Conservation (phyloP, 2,329 filamentous ascomycete genomes). For the Talaromyces marneffei region DNA sequence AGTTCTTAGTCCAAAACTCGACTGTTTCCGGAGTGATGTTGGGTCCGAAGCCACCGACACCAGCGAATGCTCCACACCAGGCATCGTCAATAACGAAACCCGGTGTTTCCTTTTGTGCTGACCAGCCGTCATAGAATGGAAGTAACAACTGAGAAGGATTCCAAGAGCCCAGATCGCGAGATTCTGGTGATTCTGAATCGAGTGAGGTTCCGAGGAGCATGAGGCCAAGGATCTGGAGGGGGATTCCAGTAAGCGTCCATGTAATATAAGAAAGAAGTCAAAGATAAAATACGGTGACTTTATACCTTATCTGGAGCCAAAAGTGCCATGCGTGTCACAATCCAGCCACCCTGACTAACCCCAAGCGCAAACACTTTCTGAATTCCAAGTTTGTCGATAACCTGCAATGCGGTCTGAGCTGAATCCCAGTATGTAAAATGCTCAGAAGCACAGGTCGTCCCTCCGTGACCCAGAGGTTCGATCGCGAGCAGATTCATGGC, state of each 20-base stretch:
- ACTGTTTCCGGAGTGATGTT: slow-evolving; percentile 27
- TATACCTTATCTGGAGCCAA: slow-evolving; percentile 40
- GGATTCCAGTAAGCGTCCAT: background rate
- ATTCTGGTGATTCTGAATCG: slow-evolving; percentile 40
- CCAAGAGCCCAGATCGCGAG: slow-evolving; percentile 42
- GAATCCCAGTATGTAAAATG: slow-evolving; percentile 49
- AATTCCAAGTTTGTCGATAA: slow-evolving; percentile 44
- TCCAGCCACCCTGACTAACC: slow-evolving; percentile 48
- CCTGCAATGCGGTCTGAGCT: slow-evolving; percentile 46
- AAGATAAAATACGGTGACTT: background rate
- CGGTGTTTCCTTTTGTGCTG: slow-evolving; percentile 29
- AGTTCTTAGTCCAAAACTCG: slow-evolving; percentile 37
- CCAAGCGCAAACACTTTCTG: slow-evolving; percentile 32
- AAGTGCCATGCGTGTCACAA: slow-evolving; percentile 45
- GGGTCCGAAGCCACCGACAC: slow-evolving; percentile 39
- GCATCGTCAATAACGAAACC: slow-evolving; percentile 34
- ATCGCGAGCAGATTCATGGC: slow-evolving; percentile 45
- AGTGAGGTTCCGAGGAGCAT: slow-evolving; percentile 46
- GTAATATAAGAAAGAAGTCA: background rate
- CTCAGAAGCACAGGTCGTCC: slow-evolving; percentile 36
- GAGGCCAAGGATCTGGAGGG: slow-evolving; percentile 40
- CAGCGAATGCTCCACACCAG: slow-evolving; percentile 40
- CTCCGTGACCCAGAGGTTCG: slow-evolving; percentile 46
- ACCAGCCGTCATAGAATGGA: slow-evolving; percentile 32
- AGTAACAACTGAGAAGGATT: slow-evolving; percentile 29